Evolutionary conservation across 2,329 filamentous ascomycete genomes (phyloP).

Genomic region (Aureobasidium namibiae): DNA sequence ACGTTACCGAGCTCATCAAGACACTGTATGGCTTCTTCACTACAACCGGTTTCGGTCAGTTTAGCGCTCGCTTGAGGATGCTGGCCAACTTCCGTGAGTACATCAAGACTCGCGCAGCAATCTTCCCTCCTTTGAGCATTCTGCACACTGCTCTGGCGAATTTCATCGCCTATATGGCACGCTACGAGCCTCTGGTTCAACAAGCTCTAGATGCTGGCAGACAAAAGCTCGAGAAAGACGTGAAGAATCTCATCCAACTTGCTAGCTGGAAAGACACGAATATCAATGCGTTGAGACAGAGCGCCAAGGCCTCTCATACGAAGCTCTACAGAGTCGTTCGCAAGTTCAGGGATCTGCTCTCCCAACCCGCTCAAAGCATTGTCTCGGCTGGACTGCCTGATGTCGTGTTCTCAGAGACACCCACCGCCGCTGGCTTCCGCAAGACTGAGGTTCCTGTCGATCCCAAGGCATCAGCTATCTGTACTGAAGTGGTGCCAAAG

Average conservation of each 20-base stretch:
- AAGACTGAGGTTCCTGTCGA: neutral
- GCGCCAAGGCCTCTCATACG: constrained; percentile 79
- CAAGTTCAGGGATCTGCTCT: constrained; percentile 76
- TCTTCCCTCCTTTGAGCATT: constrained; percentile 41
- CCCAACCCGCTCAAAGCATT: constrained; percentile 63
- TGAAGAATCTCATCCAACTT: constrained; percentile 86
- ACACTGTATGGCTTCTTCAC: constrained; percentile 73
- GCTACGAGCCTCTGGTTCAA: constrained; percentile 59
- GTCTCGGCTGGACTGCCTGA: constrained; percentile 22
- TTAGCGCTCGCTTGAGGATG: constrained; percentile 60
- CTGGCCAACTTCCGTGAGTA: constrained; percentile 56
- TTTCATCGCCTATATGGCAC: constrained; percentile 66
- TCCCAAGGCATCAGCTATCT: neutral
- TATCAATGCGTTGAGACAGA: constrained; percentile 79
- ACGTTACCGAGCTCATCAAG: constrained; percentile 47
- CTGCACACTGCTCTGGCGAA: constrained; percentile 62
- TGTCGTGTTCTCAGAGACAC: neutral
- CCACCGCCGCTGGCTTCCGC: neutral
- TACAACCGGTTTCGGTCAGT: constrained; percentile 72
- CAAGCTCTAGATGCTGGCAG: constrained; percentile 62
- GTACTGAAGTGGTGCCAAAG: constrained; percentile 16
- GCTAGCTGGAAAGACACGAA: constrained; percentile 99
- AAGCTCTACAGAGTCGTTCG: constrained; percentile 87
- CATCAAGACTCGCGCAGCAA: constrained; percentile 50
- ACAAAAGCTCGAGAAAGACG: constrained; percentile 72